phyloP scores from a whole-genome alignment of 441 rosid species.

The Arabidopsis hybrid region DNA sequence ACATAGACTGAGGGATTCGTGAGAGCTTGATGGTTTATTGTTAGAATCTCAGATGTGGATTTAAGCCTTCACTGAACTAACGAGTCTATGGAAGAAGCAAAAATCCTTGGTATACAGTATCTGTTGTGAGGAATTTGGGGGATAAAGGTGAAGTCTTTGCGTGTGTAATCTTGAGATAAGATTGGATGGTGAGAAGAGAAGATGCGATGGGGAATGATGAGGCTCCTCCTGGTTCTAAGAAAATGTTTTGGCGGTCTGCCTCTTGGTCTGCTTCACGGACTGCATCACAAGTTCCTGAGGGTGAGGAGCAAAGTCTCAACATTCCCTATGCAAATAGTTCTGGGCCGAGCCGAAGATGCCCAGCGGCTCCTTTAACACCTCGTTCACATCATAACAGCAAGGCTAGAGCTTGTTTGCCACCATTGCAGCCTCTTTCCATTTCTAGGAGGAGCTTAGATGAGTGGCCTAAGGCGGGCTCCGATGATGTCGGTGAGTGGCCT shows the following conservation, averaged over 20 bases:
- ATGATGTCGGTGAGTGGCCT: constrained; percentile 97
- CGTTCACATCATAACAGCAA: constrained; percentile 85
- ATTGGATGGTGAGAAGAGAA: constrained; percentile 88
- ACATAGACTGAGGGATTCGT: constrained; percentile 25
- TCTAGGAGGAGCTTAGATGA: constrained; percentile 93
- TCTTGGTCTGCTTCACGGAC: constrained; percentile 98
- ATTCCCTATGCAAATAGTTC: constrained; percentile 53
- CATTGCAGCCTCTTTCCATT: constrained; percentile 90
- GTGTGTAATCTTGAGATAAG: constrained; percentile 39
- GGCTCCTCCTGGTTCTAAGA: constrained; percentile 64
- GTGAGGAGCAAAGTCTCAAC: constrained; percentile 55
- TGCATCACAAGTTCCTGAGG: constrained; percentile 60
- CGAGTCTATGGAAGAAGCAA: constrained; percentile 34
- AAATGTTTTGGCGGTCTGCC: constrained; percentile 92
- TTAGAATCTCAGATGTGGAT: constrained; percentile 30
- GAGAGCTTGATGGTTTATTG: constrained; percentile 23
- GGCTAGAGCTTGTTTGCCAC: constrained; percentile 91
- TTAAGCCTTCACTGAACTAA: constrained; percentile 27
- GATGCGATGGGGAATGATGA: constrained; percentile 62
- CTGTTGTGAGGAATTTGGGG: constrained; percentile 30
- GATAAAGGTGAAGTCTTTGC: constrained; percentile 35
- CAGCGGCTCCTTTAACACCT: constrained; percentile 83
- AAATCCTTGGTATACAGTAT: constrained; percentile 8
- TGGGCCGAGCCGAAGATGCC: constrained; percentile 64
- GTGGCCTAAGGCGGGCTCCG: constrained; percentile 96